phyloP scores from a whole-genome alignment of 139 green algal species.

The Zygnema circumcarinatum region DNA sequence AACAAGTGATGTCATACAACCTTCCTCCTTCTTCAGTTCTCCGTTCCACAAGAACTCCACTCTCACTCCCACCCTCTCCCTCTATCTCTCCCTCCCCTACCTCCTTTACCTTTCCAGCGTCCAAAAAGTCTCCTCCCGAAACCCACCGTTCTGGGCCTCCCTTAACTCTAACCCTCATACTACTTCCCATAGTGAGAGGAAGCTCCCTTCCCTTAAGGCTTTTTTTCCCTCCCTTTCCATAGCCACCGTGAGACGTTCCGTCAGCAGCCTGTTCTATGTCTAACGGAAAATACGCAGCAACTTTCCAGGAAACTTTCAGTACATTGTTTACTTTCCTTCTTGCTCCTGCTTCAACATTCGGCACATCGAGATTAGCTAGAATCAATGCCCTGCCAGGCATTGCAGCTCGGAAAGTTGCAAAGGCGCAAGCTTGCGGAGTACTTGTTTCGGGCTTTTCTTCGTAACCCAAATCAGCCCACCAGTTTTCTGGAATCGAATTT shows the following conservation, averaged over 20 bases:
- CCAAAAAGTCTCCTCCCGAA: conserved; percentile 44
- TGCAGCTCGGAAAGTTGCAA: background rate
- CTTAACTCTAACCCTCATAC: conserved; percentile 19
- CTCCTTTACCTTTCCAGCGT: conserved; percentile 17
- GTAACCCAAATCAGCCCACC: no score
- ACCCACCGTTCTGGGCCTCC: conserved; percentile 45
- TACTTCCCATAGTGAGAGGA: conserved; percentile 29
- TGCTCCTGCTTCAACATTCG: background rate
- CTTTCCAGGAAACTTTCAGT: conserved; percentile 5
- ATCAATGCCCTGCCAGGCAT: background rate
- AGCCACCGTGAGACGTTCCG: background rate
- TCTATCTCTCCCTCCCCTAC: background rate
- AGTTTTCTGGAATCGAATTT: no score
- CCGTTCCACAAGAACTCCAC: background rate
- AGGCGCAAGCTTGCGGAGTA: no score
- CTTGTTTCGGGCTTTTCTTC: no score
- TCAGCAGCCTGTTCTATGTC: background rate
- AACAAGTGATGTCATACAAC: conserved; percentile 6
- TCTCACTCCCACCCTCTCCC: background rate
- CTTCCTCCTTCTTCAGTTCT: background rate
- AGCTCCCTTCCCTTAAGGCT: conserved; percentile 1
- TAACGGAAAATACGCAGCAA: conserved; percentile 14
- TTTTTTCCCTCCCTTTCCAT: background rate
- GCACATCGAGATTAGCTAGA: background rate
- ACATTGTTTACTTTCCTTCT: background rate